phyloP scores from a whole-genome alignment of 2,329 filamentous ascomycete species.

The Venturia oleaginea region DNA sequence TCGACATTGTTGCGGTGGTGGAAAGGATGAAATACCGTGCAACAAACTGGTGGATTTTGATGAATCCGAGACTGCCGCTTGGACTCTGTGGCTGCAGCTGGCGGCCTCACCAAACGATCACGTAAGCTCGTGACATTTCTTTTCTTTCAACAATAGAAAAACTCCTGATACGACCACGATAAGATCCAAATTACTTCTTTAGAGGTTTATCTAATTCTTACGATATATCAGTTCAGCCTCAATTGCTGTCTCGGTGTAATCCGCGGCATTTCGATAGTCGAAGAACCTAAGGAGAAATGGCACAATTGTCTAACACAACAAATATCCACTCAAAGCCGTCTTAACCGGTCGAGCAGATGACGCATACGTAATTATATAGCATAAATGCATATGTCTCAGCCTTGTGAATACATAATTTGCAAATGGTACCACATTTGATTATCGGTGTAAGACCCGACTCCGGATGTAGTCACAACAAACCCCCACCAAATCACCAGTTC shows the following conservation, averaged over 20 bases:
- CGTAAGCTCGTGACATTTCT: neutral
- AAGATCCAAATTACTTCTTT: neutral
- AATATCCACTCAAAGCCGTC: neutral
- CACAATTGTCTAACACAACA: neutral
- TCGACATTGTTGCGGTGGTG: neutral
- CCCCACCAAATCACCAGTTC: neutral
- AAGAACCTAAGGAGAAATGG: neutral
- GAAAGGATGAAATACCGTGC: neutral
- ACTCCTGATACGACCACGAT: neutral
- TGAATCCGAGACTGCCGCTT: neutral
- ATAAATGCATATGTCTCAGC: neutral
- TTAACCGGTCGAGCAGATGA: neutral
- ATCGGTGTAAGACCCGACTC: neutral
- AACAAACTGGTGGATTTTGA: neutral
- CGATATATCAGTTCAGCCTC: neutral
- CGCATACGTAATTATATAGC: constrained; percentile 1
- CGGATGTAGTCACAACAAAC: neutral
- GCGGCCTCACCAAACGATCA: neutral
- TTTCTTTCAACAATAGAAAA: neutral
- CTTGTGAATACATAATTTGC: neutral
- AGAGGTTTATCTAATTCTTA: neutral
- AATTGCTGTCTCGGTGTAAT: neutral
- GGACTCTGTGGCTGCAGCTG: neutral
- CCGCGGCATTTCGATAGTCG: neutral
- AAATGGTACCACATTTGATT: neutral